Evolutionary conservation across 768 basidiomycete genomes (phyloP).

Genomic region (Lactarius evosmus): DNA sequence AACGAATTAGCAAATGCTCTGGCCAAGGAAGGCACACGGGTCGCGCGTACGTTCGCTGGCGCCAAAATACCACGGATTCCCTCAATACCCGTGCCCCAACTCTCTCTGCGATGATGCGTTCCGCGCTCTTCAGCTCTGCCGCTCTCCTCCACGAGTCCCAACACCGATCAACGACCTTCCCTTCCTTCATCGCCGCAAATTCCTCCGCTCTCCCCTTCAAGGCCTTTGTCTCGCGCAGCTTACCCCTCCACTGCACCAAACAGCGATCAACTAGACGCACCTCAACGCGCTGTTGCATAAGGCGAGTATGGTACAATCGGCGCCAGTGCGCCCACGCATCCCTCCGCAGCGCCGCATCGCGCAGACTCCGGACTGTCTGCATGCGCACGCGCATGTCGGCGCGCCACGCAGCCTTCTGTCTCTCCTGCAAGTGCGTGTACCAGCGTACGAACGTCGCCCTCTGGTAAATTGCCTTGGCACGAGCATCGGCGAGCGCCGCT

Average conservation of each 20-base stretch:
- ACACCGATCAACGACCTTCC: conserved; percentile 38
- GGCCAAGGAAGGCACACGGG: neutral
- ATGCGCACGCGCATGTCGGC: conserved; percentile 70
- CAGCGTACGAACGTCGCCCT: conserved; percentile 47
- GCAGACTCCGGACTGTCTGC: conserved; percentile 55
- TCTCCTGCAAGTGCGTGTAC: conserved; percentile 52
- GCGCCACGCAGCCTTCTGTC: conserved; percentile 58
- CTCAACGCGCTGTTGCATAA: conserved; percentile 51
- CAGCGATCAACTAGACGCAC: conserved; percentile 43
- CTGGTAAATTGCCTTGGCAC: conserved; percentile 46
- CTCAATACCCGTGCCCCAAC: conserved; percentile 49
- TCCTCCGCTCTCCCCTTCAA: conserved; percentile 51
- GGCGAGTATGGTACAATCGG: conserved; percentile 48
- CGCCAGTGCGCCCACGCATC: conserved; percentile 69
- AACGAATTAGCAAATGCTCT: conserved; percentile 11
- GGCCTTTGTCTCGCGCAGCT: conserved; percentile 40
- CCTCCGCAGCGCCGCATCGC: conserved; percentile 50
- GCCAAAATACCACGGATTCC: conserved; percentile 55
- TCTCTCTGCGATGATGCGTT: conserved; percentile 44
- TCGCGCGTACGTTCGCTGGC: conserved; percentile 47
- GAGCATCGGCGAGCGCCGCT: conserved; percentile 41
- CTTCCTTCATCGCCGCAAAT: conserved; percentile 35
- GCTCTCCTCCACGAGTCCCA: conserved; percentile 61
- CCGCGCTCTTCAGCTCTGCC: conserved; percentile 43
- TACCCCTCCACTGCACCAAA: conserved; percentile 53